phyloP scores from a whole-genome alignment of 2,329 filamentous ascomycete genomes.

The Fusarium xylarioides region DNA sequence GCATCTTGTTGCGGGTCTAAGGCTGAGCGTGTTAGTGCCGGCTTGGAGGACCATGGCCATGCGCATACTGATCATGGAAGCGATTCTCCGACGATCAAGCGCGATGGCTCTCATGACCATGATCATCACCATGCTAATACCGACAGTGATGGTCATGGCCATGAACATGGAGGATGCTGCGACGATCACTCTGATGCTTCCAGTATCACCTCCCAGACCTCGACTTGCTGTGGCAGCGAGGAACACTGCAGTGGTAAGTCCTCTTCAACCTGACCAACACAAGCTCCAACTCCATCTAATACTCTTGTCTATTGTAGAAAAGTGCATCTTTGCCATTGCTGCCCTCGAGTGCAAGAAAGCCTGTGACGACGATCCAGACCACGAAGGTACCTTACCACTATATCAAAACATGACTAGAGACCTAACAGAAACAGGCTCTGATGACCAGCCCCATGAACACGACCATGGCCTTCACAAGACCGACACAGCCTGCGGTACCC shows the following conservation, averaged over 20 bases:
- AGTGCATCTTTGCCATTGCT: constrained; percentile 16
- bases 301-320: neutral
- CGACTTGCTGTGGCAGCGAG: constrained; percentile 7
- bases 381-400: neutral
- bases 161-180: neutral
- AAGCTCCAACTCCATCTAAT: fast-evolving
- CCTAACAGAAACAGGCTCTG: neutral
- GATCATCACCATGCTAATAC: fast-evolving
- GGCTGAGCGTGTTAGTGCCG: neutral
- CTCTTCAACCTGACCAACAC: fast-evolving
- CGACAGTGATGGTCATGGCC: fast-evolving
- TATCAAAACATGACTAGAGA: fast-evolving
- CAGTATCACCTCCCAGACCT: neutral
- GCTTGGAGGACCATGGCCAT: neutral
- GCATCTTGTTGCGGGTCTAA: constrained; percentile 3
- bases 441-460: constrained; percentile 1
- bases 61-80: fast-evolving
- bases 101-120: fast-evolving
- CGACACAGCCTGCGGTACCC: constrained; percentile 44
- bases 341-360: constrained; percentile 23
- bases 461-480: neutral
- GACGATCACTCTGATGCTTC: neutral
- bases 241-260: neutral
- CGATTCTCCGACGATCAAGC: neutral
- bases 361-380: constrained; percentile 2